Conservation (phyloP, 208 protist species). For the Angomonas ambiguus region DNA sequence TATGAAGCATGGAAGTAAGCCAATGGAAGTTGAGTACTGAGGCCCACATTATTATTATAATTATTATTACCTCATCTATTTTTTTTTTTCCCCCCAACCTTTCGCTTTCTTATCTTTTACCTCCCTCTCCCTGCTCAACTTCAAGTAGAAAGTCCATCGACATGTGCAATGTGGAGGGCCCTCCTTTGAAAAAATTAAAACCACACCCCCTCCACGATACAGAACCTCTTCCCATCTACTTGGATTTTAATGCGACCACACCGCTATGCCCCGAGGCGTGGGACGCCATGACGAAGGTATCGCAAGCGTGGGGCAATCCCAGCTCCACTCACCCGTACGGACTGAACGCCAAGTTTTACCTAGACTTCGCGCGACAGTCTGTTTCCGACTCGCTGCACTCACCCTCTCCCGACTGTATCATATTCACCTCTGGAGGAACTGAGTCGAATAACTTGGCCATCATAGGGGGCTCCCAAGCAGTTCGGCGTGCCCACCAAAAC, state of each 20-base stretch:
- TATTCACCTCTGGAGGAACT: slow-evolving; percentile 93
- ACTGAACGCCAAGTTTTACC: slow-evolving; percentile 68
- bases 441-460: slow-evolving; percentile 94
- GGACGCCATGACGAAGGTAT: slow-evolving; percentile 51
- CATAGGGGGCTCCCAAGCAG: slow-evolving; percentile 37
- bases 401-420: slow-evolving; percentile 41
- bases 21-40: too few species aligned
- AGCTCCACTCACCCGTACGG: slow-evolving; percentile 86
- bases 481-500: slow-evolving; percentile 23
- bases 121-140: neutral
- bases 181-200: slow-evolving; percentile 50
- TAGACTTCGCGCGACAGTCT: slow-evolving; percentile 67
- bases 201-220: slow-evolving; percentile 46
- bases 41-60: too few species aligned
- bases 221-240: slow-evolving; percentile 83
- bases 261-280: slow-evolving; percentile 83
- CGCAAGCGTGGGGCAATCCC: slow-evolving; percentile 85
- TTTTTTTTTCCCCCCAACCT: neutral
- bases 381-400: slow-evolving; percentile 50
- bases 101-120: neutral
- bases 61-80: neutral
- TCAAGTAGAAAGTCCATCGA: too few species aligned
- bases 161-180: slow-evolving; percentile 71
- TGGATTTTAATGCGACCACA: slow-evolving; percentile 94
- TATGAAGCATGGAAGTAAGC: too few species aligned